Evolutionary conservation across 495 filamentous ascomycete species (phyloP), one percentile per base, ranked within the genome.

Genomic region (Cercophora newfieldiana): DNA sequence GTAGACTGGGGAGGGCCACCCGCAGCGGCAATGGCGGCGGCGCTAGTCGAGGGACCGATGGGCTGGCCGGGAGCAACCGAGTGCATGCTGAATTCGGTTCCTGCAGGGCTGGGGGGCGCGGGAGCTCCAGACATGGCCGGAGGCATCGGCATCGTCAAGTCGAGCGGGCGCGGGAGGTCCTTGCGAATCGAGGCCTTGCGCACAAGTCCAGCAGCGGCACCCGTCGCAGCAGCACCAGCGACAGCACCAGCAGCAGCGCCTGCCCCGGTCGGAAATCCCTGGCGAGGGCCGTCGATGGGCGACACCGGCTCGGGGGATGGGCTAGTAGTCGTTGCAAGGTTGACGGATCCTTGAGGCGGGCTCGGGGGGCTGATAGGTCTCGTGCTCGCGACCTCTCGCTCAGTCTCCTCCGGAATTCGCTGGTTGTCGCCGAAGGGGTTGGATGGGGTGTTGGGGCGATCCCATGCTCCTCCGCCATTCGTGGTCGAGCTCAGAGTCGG

Each of bases 81-180:
- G 61, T 80, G 75, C 59, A 85, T 71, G 72, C 84, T 87, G 70
- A 81, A 87, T 29, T 88, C 86, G 29, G 88, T 86, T 51, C 77
- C 84, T 28, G 85, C 79, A 24, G 88, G 87, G 71, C 86, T 90
- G 5, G 86, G 79, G 3, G 86, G 81, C 3, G 71, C 69, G 33
- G 72, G 58, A 33, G 61, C 62, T 30, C 26, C 37, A 25, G 47
- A 73, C 51, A 33, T 57, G 50, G 61, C 47, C 19, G 68, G 67
- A 18, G 76, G 67, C 37, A 68, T 65, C 1, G 75, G 73, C 29
- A 78, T 80, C 8, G 84, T 86, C 53, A 83, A 77, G 64, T 88
- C 86, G 7, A 83, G 75, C 1, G 79, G 77, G 61, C 79, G 74
- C 51, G 81, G 73, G 19, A 72, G 67, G 48, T 80, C 70, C 69